phyloP scores from a whole-genome alignment of 1,284 basidiomycete genomes.

The Irpex sp. region DNA sequence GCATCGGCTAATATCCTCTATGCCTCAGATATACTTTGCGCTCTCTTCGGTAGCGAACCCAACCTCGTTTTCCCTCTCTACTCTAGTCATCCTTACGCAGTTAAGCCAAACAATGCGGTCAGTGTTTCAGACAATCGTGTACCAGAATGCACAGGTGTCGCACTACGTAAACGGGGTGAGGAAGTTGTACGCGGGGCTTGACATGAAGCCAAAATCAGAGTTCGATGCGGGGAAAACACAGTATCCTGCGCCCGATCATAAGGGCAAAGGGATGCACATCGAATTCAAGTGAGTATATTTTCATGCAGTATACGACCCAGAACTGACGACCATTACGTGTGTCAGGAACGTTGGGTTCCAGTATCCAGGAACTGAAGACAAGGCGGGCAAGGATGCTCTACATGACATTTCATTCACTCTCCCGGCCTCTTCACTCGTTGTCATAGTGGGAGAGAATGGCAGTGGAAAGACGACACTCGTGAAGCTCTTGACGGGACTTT shows the following conservation, averaged over 20 bases:
- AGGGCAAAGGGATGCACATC: constrained; percentile 32
- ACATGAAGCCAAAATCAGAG: not conserved
- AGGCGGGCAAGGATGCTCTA: constrained; percentile 45
- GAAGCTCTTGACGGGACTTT: constrained; percentile 62
- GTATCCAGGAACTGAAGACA: constrained; percentile 33
- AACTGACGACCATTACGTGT: not conserved
- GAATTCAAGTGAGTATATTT: constrained; percentile 29
- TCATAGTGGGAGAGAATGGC: constrained; percentile 71
- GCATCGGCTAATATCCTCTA: no score
- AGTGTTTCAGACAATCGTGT: not conserved
- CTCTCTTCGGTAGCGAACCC: not conserved
- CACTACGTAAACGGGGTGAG: not conserved
- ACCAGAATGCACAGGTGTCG: not conserved
- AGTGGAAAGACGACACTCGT: constrained; percentile 72
- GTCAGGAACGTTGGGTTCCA: not conserved
- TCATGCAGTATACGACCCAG: no score
- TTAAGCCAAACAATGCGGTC: not conserved
- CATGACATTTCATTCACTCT: constrained; percentile 62
- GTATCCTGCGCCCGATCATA: not conserved
- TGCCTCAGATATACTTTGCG: not conserved
- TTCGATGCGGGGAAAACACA: not conserved
- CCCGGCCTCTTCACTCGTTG: constrained; percentile 33
- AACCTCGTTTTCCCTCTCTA: not conserved
- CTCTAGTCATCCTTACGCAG: not conserved
- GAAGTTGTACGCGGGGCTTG: constrained; percentile 3